Conservation (phyloP, 2,329 filamentous ascomycete species). For the Hypoxylon sp. region DNA sequence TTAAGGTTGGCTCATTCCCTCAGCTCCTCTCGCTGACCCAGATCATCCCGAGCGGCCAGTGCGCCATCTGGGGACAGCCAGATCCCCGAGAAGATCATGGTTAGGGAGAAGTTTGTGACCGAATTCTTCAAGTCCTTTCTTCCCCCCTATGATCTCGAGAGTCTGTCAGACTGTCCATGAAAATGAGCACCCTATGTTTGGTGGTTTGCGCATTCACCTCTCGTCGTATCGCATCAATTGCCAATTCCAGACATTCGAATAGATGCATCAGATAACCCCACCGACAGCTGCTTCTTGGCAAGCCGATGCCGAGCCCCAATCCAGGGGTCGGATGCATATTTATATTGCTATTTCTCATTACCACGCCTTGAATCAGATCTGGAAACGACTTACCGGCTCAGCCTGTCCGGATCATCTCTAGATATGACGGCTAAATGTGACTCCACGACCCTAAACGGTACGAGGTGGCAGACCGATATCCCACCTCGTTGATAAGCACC, state of each 20-base stretch:
- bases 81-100: no score
- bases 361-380: not conserved
- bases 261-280: not conserved
- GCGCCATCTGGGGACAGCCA: no score
- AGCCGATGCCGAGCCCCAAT: not conserved
- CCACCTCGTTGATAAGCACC: slow-evolving; percentile 21
- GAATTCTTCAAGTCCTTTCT: no score
- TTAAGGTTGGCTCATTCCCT: no score
- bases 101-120: no score
- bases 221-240: not conserved
- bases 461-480: slow-evolving; percentile 6
- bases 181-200: not conserved
- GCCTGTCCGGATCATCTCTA: slow-evolving; percentile 15
- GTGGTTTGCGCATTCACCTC: not conserved
- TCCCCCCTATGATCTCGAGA: no score
- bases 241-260: not conserved
- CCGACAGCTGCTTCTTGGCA: not conserved
- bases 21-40: no score
- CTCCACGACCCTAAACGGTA: not conserved
- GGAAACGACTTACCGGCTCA: slow-evolving; percentile 16
- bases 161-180: no score
- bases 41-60: no score
- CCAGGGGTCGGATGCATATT: not conserved
- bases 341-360: slow-evolving; percentile 4
- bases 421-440: slow-evolving; percentile 32